Evolutionary conservation across 495 filamentous ascomycete species (phyloP).

Genomic region (Aspergillus mulundensis): DNA sequence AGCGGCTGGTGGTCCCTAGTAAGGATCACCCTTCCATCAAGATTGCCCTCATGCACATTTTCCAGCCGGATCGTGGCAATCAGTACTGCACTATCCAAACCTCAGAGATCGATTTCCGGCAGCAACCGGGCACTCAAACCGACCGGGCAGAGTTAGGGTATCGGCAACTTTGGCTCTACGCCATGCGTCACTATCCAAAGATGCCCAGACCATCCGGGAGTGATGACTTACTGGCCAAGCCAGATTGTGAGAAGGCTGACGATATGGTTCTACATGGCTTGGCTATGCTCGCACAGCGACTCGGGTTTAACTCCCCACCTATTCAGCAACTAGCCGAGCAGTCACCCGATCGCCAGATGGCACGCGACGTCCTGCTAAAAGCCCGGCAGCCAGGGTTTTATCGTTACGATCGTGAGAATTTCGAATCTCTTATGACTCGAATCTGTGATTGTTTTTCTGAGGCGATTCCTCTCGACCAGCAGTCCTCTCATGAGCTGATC

Average conservation of each 20-base stretch:
- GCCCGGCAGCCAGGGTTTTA: constrained; percentile 29
- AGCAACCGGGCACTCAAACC: not conserved
- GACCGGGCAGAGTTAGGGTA: constrained; percentile 18
- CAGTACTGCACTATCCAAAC: constrained; percentile 18
- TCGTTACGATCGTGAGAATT: constrained; percentile 20
- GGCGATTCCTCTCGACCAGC: not conserved
- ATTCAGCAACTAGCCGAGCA: constrained; percentile 24
- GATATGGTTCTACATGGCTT: constrained; percentile 24
- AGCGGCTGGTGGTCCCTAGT: constrained; percentile 18
- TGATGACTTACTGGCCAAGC: constrained; percentile 19
- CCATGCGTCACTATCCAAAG: constrained; percentile 24
- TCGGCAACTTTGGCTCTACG: constrained; percentile 22
- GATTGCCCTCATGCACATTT: constrained; percentile 7
- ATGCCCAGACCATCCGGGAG: constrained; percentile 19
- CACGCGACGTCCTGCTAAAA: constrained; percentile 24
- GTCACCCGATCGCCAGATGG: constrained; percentile 33
- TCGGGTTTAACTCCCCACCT: constrained; percentile 28
- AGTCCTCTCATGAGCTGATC: not conserved
- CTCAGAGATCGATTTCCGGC: constrained; percentile 19
- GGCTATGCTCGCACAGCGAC: constrained; percentile 24
- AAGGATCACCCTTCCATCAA: constrained; percentile 19
- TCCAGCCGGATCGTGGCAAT: not conserved
- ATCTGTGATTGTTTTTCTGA: constrained; percentile 21
- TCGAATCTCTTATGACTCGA: constrained; percentile 21
- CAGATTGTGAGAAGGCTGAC: constrained; percentile 21